phyloP scores from a whole-genome alignment of 768 basidiomycete genomes.

The Royoungia palumana region DNA sequence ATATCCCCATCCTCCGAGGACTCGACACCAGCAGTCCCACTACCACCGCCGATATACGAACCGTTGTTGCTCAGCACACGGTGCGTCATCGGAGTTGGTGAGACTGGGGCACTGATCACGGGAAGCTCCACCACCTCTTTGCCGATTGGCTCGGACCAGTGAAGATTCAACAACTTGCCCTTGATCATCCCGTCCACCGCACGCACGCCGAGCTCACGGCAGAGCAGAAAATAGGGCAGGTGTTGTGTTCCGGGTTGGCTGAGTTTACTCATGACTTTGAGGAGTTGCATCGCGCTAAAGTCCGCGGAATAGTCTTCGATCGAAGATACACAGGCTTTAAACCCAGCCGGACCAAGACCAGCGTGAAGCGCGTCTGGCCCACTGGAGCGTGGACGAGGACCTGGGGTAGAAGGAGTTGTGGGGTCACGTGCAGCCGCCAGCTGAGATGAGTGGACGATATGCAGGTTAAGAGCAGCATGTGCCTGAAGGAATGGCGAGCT shows the following conservation, averaged over 20 bases:
- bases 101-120: constrained; percentile 25
- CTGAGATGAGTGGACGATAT: constrained; percentile 83
- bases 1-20: constrained; percentile 48
- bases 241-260: constrained; percentile 60
- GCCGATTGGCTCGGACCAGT: constrained; percentile 73
- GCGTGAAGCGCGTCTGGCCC: constrained; percentile 54
- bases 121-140: constrained; percentile 43
- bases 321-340: constrained; percentile 48
- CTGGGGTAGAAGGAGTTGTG: constrained; percentile 31
- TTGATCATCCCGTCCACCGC: constrained; percentile 86
- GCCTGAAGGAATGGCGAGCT: constrained; percentile 85
- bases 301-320: constrained; percentile 54
- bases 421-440: constrained; percentile 38
- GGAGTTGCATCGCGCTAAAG: constrained; percentile 74
- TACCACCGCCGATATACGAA: constrained; percentile 31
- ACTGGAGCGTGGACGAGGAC: constrained; percentile 33
- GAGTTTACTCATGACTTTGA: constrained; percentile 79
- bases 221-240: constrained; percentile 77
- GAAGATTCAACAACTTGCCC: constrained; percentile 67
- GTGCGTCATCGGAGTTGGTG: constrained; percentile 27
- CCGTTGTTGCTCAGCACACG: constrained; percentile 29
- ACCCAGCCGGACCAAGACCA: constrained; percentile 57
- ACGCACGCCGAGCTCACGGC: constrained; percentile 77
- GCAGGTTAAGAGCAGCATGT: constrained; percentile 76
- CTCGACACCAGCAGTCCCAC: constrained; percentile 40